Conservation (phyloP, 129 eudicot species). For the Pseudognaphalium luteoalbum region DNA sequence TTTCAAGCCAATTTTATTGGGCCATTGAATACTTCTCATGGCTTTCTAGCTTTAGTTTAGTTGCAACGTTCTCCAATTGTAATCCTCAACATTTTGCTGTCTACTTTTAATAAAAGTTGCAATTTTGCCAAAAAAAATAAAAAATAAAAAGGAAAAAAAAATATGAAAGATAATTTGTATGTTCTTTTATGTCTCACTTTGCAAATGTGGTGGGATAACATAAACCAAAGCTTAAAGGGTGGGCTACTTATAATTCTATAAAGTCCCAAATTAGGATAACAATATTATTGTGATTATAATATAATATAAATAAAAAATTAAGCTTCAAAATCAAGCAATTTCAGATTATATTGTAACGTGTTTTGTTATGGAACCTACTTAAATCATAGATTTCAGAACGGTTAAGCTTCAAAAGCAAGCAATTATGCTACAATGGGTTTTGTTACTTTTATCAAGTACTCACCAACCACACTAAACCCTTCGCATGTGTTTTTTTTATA, state of each 20-base stretch:
- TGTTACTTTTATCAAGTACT: background rate
- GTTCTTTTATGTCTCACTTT: background rate
- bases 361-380: background rate
- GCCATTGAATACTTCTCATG: too few species aligned
- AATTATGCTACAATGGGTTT: background rate
- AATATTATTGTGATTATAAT: background rate
- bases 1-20: too few species aligned
- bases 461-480: background rate
- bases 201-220: constrained; percentile 8
- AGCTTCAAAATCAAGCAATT: constrained; percentile 9
- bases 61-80: too few species aligned
- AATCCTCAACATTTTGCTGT: too few species aligned
- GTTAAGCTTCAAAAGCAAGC: constrained; percentile 17
- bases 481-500: background rate
- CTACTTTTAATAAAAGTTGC: too few species aligned
- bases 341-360: background rate
- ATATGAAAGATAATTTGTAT: background rate
- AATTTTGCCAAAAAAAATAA: too few species aligned
- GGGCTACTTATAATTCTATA: constrained; percentile 13
- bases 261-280: background rate
- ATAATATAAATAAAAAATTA: background rate
- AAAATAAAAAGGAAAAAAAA: too few species aligned
- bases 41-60: too few species aligned
- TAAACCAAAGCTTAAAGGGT: constrained; percentile 17
- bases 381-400: background rate